A percentile compares a stretch with the other conserved stretches of the same genome.
Evolutionary conservation across 2,329 filamentous ascomycete genomes (phyloP).

Genomic region (Ophiostoma ulmi): DNA sequence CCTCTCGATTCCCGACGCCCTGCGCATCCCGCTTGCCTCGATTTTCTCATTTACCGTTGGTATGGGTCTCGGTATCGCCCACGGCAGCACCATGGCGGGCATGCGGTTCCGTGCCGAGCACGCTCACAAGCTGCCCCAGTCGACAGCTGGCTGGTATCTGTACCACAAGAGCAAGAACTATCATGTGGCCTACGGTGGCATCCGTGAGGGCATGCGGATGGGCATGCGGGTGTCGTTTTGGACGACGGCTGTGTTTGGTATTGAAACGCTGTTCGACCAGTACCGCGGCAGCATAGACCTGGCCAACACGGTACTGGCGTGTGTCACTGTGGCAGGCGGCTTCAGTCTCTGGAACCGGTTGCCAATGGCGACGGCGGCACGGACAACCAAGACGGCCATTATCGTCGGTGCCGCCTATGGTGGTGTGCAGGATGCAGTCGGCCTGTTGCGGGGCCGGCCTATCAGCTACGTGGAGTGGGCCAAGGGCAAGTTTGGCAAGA

Average conservation of each 20-base stretch:
- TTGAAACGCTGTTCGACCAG: conserved; percentile 81
- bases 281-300: conserved; percentile 67
- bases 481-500: conserved; percentile 30
- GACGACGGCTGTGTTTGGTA: conserved; percentile 68
- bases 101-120: conserved; percentile 92
- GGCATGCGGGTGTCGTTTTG: conserved; percentile 65
- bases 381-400: conserved; percentile 75
- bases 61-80: conserved; percentile 62
- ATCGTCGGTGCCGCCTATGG: conserved; percentile 76
- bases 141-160: conserved; percentile 87
- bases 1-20: conserved; percentile 57
- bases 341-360: conserved; percentile 86
- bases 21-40: conserved; percentile 62
- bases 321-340: conserved; percentile 73
- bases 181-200: conserved; percentile 68
- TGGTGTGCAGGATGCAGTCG: conserved; percentile 69
- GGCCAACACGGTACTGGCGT: conserved; percentile 74
- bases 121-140: conserved; percentile 82
- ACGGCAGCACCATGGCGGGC: conserved; percentile 68
- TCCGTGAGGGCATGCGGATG: conserved; percentile 73
- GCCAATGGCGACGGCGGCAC: conserved; percentile 67
- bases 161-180: conserved; percentile 99
- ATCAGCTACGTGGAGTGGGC: conserved; percentile 70
- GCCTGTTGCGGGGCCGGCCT: conserved; percentile 62
- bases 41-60: conserved; percentile 62